Evolutionary conservation across 2,329 filamentous ascomycete genomes (phyloP).

Genomic region (Aspergillus oerlinghausenensis): DNA sequence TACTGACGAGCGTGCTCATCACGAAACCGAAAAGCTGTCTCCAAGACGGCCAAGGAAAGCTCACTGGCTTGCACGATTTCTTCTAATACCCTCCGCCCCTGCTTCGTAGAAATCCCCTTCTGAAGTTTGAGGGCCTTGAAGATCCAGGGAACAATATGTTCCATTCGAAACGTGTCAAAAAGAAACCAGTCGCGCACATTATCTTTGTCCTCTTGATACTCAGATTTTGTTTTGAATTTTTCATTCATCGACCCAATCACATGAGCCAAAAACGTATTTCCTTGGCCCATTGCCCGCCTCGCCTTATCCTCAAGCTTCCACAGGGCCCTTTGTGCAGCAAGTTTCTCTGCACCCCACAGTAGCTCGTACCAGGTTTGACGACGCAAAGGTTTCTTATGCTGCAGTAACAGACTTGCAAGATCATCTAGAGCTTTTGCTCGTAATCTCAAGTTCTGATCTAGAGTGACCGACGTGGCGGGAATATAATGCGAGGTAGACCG

Average conservation of each 20-base stretch:
- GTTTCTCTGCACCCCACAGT: constrained; percentile 85
- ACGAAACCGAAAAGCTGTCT: constrained; percentile 66
- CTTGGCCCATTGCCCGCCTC: constrained; percentile 54
- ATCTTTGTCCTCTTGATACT: constrained; percentile 68
- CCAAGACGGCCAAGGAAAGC: constrained; percentile 62
- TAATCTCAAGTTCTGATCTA: constrained; percentile 74
- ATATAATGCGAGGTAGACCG: constrained; percentile 72
- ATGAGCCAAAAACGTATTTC: constrained; percentile 67
- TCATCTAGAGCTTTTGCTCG: constrained; percentile 70
- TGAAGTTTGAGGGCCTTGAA: constrained; percentile 70
- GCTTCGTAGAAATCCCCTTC: constrained; percentile 58
- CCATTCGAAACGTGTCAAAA: constrained; percentile 66
- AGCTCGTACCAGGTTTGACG: constrained; percentile 70
- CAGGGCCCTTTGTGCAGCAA: constrained; percentile 71
- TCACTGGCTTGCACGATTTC: constrained; percentile 67
- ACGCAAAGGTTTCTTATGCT: constrained; percentile 60
- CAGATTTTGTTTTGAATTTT: constrained; percentile 65
- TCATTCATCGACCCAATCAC: constrained; percentile 73
- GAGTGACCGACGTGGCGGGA: constrained; percentile 64
- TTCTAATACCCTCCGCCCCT: constrained; percentile 41
- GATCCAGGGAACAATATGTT: constrained; percentile 73
- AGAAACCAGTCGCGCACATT: constrained; percentile 82
- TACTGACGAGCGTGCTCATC: constrained; percentile 65
- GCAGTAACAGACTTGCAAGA: constrained; percentile 66
- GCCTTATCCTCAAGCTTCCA: constrained; percentile 78